Evolutionary conservation across 2,329 filamentous ascomycete genomes (phyloP).

Genomic region (Talaromyces sp.): DNA sequence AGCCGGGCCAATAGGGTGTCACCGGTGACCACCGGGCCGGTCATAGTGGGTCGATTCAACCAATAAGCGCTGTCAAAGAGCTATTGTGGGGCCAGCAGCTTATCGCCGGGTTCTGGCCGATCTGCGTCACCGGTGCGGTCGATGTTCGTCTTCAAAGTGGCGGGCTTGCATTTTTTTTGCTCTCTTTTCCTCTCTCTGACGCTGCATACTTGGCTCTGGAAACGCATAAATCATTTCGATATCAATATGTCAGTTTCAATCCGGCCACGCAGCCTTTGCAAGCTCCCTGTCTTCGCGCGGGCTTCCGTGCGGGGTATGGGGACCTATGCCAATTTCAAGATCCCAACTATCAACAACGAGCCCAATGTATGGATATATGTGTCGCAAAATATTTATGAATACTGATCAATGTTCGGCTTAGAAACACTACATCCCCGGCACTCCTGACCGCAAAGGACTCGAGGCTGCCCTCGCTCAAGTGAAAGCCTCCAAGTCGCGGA

Average conservation of each 20-base stretch:
- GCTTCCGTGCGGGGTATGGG: slow-evolving; percentile 20
- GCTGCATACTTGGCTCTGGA: neutral
- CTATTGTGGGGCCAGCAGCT: neutral
- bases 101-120: neutral
- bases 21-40: neutral
- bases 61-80: neutral
- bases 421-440: slow-evolving; percentile 86
- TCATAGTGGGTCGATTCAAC: neutral
- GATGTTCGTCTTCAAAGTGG: neutral
- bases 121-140: neutral
- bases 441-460: slow-evolving; percentile 69
- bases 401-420: slow-evolving; percentile 31
- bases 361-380: slow-evolving; percentile 70
- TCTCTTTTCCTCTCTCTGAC: slow-evolving; percentile 13
- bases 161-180: neutral
- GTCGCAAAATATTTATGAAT: neutral
- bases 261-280: neutral
- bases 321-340: slow-evolving; percentile 79
- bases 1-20: neutral
- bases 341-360: slow-evolving; percentile 83
- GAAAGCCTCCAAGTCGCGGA: slow-evolving; percentile 62
- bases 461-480: slow-evolving; percentile 65
- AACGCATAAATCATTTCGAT: neutral
- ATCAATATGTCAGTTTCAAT: neutral
- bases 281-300: neutral